phyloP scores from a whole-genome alignment of 2,329 filamentous ascomycete genomes.

The Ceratocystis lukuohia region DNA sequence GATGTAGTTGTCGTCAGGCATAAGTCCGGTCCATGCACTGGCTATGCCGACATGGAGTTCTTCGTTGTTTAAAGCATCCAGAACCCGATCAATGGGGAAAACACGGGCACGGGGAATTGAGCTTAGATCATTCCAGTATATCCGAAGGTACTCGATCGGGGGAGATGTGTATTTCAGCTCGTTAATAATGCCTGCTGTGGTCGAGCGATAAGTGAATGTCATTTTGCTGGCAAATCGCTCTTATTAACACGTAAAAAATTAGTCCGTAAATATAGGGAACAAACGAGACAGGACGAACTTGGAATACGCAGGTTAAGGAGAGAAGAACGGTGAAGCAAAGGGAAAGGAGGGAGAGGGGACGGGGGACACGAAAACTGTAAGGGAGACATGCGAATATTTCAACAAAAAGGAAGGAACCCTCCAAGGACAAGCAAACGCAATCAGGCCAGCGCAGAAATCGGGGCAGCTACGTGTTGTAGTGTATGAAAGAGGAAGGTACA shows the following conservation, averaged over 20 bases:
- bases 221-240: background rate
- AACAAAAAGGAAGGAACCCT: background rate
- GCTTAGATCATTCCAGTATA: slow-evolving; percentile 72
- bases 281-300: too few relatives aligned
- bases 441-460: background rate
- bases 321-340: background rate
- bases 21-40: slow-evolving; percentile 48
- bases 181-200: background rate
- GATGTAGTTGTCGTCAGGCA: slow-evolving; percentile 52
- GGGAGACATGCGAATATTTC: background rate
- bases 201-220: background rate
- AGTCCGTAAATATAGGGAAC: background rate
- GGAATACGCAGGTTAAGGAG: background rate
- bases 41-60: slow-evolving; percentile 46
- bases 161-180: background rate
- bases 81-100: slow-evolving; percentile 48
- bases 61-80: slow-evolving; percentile 33
- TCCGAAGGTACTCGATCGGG: slow-evolving; percentile 45
- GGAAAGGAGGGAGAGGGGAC: background rate
- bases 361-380: background rate
- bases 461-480: background rate
- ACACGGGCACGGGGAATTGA: slow-evolving; percentile 52
- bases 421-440: background rate
- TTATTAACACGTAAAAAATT: background rate
- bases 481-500: slow-evolving; percentile 2